phyloP scores from a whole-genome alignment of 2,329 filamentous ascomycete genomes.

The Sarocladium oryzae region DNA sequence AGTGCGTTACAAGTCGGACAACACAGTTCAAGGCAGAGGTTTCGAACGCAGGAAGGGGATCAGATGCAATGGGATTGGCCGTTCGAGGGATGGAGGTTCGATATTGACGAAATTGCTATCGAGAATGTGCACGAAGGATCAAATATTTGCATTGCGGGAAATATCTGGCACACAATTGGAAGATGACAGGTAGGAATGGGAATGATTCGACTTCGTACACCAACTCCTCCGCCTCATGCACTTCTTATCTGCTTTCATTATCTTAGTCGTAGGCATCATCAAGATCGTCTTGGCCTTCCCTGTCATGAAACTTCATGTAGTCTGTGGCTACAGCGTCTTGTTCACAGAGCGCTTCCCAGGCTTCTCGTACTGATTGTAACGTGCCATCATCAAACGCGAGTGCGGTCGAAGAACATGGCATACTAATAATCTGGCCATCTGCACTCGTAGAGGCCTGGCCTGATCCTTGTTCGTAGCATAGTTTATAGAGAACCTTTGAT shows the following conservation, averaged over 20 bases:
- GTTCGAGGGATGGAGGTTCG: not conserved
- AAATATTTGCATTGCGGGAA: too few species aligned
- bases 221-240: not conserved
- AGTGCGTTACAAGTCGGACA: too few species aligned
- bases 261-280: slow-evolving; percentile 44
- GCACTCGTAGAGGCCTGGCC: slow-evolving; percentile 20
- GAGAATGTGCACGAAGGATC: too few species aligned
- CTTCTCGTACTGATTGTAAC: slow-evolving; percentile 58
- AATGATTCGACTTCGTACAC: too few species aligned
- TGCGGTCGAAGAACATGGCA: slow-evolving; percentile 55
- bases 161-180: too few species aligned
- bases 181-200: too few species aligned
- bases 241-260: not conserved
- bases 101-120: not conserved
- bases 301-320: slow-evolving; percentile 76
- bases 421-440: slow-evolving; percentile 42
- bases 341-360: slow-evolving; percentile 62
- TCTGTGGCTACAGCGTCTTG: slow-evolving; percentile 36
- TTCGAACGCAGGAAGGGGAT: too few species aligned
- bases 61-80: too few species aligned
- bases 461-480: slow-evolving; percentile 49
- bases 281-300: slow-evolving; percentile 51
- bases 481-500: slow-evolving; percentile 37
- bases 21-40: too few species aligned
- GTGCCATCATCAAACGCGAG: slow-evolving; percentile 68